phyloP scores from a whole-genome alignment of 495 filamentous ascomycete species.

The Tuber magnatum region DNA sequence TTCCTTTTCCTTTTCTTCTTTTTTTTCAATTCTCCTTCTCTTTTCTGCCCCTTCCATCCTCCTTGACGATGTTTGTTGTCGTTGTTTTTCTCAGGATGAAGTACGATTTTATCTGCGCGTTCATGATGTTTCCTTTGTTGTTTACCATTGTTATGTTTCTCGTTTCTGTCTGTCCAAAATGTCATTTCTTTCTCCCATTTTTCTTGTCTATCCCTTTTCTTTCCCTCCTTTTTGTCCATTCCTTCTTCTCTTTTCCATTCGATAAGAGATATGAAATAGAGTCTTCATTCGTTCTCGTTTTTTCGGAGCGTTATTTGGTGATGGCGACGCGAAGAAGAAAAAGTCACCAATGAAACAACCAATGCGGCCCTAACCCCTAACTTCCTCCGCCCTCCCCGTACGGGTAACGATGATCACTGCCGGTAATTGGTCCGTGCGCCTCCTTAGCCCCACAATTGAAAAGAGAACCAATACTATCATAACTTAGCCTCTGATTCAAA shows the following conservation, averaged over 20 bases:
- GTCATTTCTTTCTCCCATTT: not conserved
- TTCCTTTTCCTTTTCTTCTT: not conserved
- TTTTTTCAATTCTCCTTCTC: not conserved
- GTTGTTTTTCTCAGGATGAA: not conserved
- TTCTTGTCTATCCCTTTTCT: not conserved
- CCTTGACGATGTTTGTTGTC: not conserved
- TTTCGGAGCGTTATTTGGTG: not conserved
- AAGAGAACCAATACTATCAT: not conserved
- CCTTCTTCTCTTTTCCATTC: not conserved
- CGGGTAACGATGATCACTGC: not conserved
- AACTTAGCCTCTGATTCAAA: not conserved
- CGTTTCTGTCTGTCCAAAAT: not conserved
- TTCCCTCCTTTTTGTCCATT: not conserved
- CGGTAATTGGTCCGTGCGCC: not conserved
- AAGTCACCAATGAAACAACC: not conserved
- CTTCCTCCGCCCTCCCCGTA: not conserved
- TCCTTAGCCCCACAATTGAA: not conserved
- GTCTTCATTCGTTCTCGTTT: not conserved
- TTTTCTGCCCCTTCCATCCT: not conserved
- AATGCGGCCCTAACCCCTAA: not conserved
- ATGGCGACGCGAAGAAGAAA: not conserved
- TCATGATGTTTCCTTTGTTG: not conserved
- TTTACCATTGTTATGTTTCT: not conserved
- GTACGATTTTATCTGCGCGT: not conserved
- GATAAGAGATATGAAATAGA: not conserved